Conservation (phyloP, 2,329 filamentous ascomycete species). For the Oidium heveae region DNA sequence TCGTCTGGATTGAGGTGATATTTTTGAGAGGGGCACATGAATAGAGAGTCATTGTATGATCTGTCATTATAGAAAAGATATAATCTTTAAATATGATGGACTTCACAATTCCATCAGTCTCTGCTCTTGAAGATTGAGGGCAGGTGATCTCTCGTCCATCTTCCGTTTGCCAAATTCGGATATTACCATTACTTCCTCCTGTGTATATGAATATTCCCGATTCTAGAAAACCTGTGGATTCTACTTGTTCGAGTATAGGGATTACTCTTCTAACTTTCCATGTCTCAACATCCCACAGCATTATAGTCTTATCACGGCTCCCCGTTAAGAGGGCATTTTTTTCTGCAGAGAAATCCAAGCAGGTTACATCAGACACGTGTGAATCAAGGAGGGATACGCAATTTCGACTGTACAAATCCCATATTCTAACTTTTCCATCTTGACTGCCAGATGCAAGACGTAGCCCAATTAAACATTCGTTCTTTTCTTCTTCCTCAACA, state of each 20-base stretch:
- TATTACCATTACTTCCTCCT: constrained; percentile 56
- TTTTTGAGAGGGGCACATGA: constrained; percentile 21
- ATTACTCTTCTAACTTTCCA: constrained; percentile 68
- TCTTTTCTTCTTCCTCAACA: constrained; percentile 19
- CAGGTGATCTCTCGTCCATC: constrained; percentile 55
- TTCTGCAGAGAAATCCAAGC: constrained; percentile 52
- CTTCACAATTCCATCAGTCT: constrained; percentile 43
- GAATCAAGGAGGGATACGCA: constrained; percentile 63
- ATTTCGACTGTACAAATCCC: constrained; percentile 69
- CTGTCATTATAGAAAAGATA: constrained; percentile 61
- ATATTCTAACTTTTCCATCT: constrained; percentile 76
- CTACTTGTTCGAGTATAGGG: constrained; percentile 64
- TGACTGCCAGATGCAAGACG: constrained; percentile 77
- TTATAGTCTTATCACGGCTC: constrained; percentile 79
- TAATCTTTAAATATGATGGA: constrained; percentile 42
- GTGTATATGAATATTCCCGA: constrained; percentile 52
- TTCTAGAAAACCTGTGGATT: constrained; percentile 56
- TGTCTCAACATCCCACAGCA: constrained; percentile 65
- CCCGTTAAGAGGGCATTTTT: constrained; percentile 59
- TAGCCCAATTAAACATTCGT: constrained; percentile 33
- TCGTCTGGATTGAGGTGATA: constrained; percentile 14
- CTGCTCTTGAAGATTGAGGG: constrained; percentile 36
- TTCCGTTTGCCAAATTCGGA: constrained; percentile 64
- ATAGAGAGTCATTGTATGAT: constrained; percentile 68
- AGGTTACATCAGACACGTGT: constrained; percentile 85